phyloP scores from a whole-genome alignment of 371 early-diverging fungal species.

The Choanephora cucurbitarum region DNA sequence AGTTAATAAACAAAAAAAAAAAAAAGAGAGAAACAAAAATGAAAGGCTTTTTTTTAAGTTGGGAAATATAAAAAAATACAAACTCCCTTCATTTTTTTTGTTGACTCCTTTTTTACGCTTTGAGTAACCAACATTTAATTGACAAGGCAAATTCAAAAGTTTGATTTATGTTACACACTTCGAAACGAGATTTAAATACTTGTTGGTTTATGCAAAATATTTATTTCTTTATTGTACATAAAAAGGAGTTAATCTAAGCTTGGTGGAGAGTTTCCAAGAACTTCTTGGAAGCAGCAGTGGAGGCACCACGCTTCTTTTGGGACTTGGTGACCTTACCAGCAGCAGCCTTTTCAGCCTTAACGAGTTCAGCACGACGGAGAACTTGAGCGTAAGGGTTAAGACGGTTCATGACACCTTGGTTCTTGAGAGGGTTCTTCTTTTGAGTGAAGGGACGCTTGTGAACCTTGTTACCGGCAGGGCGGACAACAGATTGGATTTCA shows the following conservation, averaged over 20 bases:
- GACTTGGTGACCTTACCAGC: constrained; percentile 69
- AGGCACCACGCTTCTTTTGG: constrained; percentile 45
- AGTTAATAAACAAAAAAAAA: too few relatives aligned
- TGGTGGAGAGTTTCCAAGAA: constrained; percentile 68
- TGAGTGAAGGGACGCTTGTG: constrained; percentile 90
- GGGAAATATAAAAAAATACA: too few relatives aligned
- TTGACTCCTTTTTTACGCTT: too few relatives aligned
- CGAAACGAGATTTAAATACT: too few relatives aligned
- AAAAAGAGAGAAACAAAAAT: too few relatives aligned
- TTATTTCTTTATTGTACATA: too few relatives aligned
- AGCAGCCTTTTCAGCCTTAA: constrained; percentile 64
- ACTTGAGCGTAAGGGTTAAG: constrained; percentile 97
- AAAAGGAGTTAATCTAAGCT: constrained; percentile 41
- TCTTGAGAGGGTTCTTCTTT: constrained; percentile 98
- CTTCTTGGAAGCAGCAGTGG: constrained; percentile 56
- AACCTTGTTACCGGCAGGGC: constrained; percentile 78
- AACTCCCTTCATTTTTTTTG: too few relatives aligned
- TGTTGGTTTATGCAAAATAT: too few relatives aligned
- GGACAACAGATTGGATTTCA: constrained; percentile 96
- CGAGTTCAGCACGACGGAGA: constrained; percentile 83
- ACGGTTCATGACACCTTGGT: constrained; percentile 88
- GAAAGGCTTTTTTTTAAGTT: too few relatives aligned
- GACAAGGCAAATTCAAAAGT: too few relatives aligned
- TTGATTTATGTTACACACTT: too few relatives aligned
- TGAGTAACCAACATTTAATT: too few relatives aligned